Percentiles rank a stretch among this genome's conserved stretches.
These are phyloP conservation scores for Senecio squalidus DNA, from an alignment of 140 eudicot genomes.

Conservation along the genomic window DNA sequence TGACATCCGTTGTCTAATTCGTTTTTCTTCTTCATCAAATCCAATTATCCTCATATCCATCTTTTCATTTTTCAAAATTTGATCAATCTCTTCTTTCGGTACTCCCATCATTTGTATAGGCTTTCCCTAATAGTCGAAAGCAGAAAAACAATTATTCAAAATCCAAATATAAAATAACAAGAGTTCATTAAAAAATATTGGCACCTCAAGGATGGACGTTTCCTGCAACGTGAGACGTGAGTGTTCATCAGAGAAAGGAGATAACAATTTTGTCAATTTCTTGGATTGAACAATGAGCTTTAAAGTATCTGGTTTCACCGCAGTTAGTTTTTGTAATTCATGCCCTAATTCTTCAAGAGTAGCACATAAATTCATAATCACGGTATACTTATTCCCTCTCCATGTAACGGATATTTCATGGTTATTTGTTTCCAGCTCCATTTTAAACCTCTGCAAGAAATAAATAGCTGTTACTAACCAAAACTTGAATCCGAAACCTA, in stretches of 20 bases:
- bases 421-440: constrained; percentile 38
- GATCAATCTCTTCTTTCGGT: constrained; percentile 71
- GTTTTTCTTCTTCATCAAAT: constrained; percentile 91
- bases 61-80: constrained; percentile 47
- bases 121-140: constrained; percentile 51
- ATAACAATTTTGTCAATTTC: constrained; percentile 54
- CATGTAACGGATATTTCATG: constrained; percentile 50
- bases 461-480: constrained; percentile 4
- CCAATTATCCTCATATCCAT: constrained; percentile 77
- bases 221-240: constrained; percentile 46
- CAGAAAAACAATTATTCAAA: background rate
- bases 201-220: constrained; percentile 56
- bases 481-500: constrained; percentile 18
- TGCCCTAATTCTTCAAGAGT: constrained; percentile 64
- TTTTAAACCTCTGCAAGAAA: constrained; percentile 23
- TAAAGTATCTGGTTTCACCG: constrained; percentile 69
- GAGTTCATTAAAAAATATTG: background rate
- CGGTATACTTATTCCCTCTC: constrained; percentile 62
- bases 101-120: constrained; percentile 91
- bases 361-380: constrained; percentile 46
- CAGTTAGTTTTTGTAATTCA: constrained; percentile 65
- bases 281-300: constrained; percentile 61
- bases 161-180: background rate
- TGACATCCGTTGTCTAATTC: constrained; percentile 49
- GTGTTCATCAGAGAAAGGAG: constrained; percentile 73